phyloP scores from a whole-genome alignment of 1,284 basidiomycete species.

The Austroboletus niveus region DNA sequence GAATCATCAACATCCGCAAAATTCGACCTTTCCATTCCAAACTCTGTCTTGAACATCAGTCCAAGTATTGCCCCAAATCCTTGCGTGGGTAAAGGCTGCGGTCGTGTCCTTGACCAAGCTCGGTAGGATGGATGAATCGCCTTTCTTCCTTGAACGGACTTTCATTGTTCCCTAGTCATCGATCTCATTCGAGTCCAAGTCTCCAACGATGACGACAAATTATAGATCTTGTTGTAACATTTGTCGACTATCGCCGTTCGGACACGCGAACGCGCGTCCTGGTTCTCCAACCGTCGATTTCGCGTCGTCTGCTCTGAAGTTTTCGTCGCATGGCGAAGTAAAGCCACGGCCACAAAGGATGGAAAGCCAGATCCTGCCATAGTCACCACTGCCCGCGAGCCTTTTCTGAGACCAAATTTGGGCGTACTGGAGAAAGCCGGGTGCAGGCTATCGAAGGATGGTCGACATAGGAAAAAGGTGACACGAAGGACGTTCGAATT shows the following conservation, averaged over 20 bases:
- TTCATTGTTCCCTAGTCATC: neutral
- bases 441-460: neutral
- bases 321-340: neutral
- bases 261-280: neutral
- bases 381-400: slow-evolving; percentile 9
- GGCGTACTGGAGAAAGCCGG: slow-evolving; percentile 17
- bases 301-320: neutral
- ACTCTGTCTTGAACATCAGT: too few relatives aligned
- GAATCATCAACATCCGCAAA: too few relatives aligned
- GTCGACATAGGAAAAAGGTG: neutral
- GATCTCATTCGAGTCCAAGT: neutral
- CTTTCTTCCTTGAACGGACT: neutral
- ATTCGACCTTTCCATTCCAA: too few relatives aligned
- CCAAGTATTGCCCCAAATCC: too few relatives aligned
- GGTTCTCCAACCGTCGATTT: slow-evolving; percentile 3
- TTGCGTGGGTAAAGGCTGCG: too few relatives aligned
- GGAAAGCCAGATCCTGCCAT: neutral
- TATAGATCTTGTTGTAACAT: neutral
- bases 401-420: slow-evolving; percentile 16
- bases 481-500: neutral
- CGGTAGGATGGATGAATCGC: neutral
- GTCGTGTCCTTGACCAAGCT: neutral
- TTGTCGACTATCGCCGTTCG: neutral
- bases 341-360: neutral
- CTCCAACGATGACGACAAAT: neutral